Conservation (phyloP, 1,284 basidiomycete genomes). For the Hymenochaete sp. region DNA sequence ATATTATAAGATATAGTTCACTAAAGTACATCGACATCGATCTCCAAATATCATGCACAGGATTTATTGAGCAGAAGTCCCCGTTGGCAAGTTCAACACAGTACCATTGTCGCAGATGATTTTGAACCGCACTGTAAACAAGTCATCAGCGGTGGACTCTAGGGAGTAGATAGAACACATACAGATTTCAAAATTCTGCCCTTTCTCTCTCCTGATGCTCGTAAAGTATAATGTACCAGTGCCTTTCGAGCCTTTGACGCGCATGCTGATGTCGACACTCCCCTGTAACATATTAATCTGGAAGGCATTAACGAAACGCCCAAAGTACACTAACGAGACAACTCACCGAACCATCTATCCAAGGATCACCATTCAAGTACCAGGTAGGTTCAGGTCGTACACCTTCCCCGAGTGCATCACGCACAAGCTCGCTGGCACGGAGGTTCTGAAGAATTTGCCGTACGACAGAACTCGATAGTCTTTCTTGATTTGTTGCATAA, state of each 20-base stretch:
- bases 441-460: constrained; percentile 54
- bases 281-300: constrained; percentile 69
- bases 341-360: constrained; percentile 58
- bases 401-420: constrained; percentile 52
- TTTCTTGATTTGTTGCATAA: constrained; percentile 68
- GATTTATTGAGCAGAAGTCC: constrained; percentile 5
- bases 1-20: not conserved
- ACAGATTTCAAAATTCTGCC: constrained; percentile 60
- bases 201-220: constrained; percentile 70
- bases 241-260: constrained; percentile 65
- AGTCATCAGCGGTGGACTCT: not conserved
- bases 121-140: constrained; percentile 15
- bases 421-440: constrained; percentile 38
- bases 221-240: constrained; percentile 73
- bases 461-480: constrained; percentile 66
- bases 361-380: constrained; percentile 71
- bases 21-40: not conserved
- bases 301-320: constrained; percentile 4
- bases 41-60: not conserved
- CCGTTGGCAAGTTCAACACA: constrained; percentile 12
- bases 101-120: constrained; percentile 16
- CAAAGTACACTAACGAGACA: constrained; percentile 1
- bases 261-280: constrained; percentile 67
- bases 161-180: constrained; percentile 26
- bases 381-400: constrained; percentile 64